These are phyloP conservation scores for Coemansia sp. DNA, from an alignment of 192 early-diverging fungal genomes.

Conservation along the genomic window DNA sequence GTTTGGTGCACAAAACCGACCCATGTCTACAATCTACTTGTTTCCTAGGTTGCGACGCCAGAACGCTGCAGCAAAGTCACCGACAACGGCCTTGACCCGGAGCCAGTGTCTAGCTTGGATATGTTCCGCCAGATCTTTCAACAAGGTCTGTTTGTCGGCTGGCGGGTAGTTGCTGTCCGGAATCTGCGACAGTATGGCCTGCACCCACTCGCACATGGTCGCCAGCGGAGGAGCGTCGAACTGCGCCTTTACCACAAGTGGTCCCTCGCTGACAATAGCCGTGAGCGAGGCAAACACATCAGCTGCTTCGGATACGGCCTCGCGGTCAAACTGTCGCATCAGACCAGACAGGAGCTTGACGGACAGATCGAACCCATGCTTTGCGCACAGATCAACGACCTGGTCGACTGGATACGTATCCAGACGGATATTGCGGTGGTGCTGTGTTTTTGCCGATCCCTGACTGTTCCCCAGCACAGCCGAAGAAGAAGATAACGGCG, in stretches of 20 bases:
- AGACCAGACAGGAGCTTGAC: conserved; percentile 37
- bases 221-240: conserved; percentile 28
- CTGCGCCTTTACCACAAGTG: conserved; percentile 15
- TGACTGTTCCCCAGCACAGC: neutral
- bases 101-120: conserved; percentile 37
- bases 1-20: too few relatives aligned
- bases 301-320: conserved; percentile 29
- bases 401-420: conserved; percentile 37
- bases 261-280: conserved; percentile 42
- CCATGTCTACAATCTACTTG: neutral
- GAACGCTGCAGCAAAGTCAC: conserved; percentile 37
- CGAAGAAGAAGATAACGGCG: neutral
- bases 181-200: conserved; percentile 38
- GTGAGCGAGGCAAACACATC: conserved; percentile 35
- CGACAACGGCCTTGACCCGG: conserved; percentile 22
- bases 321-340: conserved; percentile 38
- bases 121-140: conserved; percentile 25
- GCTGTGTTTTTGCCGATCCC: conserved; percentile 11
- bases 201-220: conserved; percentile 40
- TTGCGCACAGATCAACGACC: conserved; percentile 36
- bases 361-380: conserved; percentile 35
- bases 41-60: conserved; percentile 38
- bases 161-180: conserved; percentile 33
- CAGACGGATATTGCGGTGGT: conserved; percentile 5
- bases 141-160: conserved; percentile 29